Conservation (phyloP, 176 grass and related monocot species). For the Panicum miliaceum region DNA sequence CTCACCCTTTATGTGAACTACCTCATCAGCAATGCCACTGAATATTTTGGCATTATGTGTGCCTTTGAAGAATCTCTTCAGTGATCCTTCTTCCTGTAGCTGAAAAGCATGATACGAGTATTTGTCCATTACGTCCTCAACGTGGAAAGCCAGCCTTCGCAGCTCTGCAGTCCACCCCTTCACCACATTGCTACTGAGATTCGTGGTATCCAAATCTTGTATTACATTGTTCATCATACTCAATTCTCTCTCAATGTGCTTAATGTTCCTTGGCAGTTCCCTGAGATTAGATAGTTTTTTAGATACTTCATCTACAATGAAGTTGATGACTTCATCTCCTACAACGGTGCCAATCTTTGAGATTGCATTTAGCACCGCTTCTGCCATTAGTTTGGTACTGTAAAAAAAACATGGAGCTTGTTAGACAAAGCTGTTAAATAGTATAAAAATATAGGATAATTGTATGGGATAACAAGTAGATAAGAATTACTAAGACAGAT, state of each 20-base stretch:
- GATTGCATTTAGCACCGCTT: constrained; percentile 25
- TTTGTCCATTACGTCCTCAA: constrained; percentile 57
- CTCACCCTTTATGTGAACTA: constrained; percentile 16
- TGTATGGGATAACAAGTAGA: background rate
- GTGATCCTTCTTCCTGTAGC: constrained; percentile 3
- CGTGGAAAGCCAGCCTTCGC: constrained; percentile 32
- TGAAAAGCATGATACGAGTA: constrained; percentile 25
- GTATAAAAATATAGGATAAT: background rate
- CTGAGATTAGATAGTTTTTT: constrained; percentile 4
- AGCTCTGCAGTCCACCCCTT: constrained; percentile 41
- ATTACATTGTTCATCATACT: constrained; percentile 44
- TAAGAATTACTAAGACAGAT: background rate
- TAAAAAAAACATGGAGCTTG: background rate
- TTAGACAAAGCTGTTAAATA: background rate
- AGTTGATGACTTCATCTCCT: constrained; percentile 22
- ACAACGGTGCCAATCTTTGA: constrained; percentile 22
- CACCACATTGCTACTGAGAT: constrained; percentile 9
- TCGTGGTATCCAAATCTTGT: background rate
- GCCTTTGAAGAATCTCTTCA: constrained; percentile 25
- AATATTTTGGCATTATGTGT: constrained; percentile 24
- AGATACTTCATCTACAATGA: background rate
- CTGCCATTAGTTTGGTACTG: constrained; percentile 26
- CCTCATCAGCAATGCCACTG: constrained; percentile 40
- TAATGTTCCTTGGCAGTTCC: constrained; percentile 35
- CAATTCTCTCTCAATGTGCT: constrained; percentile 38